phyloP scores from a whole-genome alignment of 2,329 filamentous ascomycete species.

The Thielaviopsis populi region DNA sequence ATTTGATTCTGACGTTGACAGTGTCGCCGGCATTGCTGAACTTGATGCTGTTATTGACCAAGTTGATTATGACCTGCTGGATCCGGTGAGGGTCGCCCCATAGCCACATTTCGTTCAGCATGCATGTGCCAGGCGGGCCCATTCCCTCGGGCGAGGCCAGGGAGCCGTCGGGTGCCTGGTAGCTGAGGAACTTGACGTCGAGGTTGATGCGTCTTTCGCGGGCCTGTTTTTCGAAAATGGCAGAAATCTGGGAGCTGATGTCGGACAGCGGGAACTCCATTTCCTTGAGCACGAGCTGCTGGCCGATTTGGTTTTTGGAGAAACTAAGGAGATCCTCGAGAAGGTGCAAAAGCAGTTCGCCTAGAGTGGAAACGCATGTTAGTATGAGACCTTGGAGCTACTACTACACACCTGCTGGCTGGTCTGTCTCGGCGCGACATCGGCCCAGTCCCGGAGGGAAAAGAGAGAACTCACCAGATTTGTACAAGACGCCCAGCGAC shows the following conservation, averaged over 20 bases:
- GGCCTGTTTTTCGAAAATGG: constrained; percentile 83
- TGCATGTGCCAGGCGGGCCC: constrained; percentile 49
- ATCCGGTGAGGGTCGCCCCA: constrained; percentile 91
- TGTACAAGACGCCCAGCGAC: constrained; percentile 76
- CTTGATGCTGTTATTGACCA: constrained; percentile 83
- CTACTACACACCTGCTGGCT: no score
- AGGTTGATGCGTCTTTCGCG: constrained; percentile 64
- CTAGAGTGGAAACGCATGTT: constrained; percentile 17
- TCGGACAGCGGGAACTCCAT: constrained; percentile 76
- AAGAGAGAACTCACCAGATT: constrained; percentile 38
- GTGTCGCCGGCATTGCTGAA: constrained; percentile 68
- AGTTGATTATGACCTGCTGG: constrained; percentile 81
- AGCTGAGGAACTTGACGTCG: constrained; percentile 44
- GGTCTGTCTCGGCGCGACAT: not conserved
- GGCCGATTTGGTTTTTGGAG: constrained; percentile 86
- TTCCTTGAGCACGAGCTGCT: constrained; percentile 67
- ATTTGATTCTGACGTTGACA: constrained; percentile 63
- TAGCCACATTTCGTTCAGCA: constrained; percentile 70
- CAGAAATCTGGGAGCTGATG: constrained; percentile 63
- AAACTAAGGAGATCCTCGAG: constrained; percentile 84
- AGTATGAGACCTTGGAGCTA: not conserved
- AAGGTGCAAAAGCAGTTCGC: constrained; percentile 68
- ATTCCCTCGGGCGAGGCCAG: constrained; percentile 36
- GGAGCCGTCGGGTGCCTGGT: constrained; percentile 16
- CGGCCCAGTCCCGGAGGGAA: not conserved